A percentile compares a stretch with the other conserved stretches of the same genome.
phyloP scores from a whole-genome alignment of 441 rosid genomes.

The Erysimum pusillum region DNA sequence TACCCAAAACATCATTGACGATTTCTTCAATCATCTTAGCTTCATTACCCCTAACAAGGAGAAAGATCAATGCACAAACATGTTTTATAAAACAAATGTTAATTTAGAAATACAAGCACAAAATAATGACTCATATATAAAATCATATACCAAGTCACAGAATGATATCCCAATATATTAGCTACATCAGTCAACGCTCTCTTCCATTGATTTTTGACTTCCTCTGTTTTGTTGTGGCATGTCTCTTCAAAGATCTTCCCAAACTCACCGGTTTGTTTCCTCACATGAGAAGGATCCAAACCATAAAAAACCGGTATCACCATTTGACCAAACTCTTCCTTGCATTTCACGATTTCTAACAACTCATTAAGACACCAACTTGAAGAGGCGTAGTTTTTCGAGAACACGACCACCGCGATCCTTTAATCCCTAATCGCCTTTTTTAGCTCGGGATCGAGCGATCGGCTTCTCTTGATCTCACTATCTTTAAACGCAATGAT shows the following conservation, averaged over 20 bases:
- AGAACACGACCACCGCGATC: conserved; percentile 29
- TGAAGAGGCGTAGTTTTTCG: conserved; percentile 38
- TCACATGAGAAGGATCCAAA: conserved; percentile 37
- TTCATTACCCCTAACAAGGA: no score
- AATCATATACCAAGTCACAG: no score
- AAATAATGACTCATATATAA: no score
- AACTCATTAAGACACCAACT: neutral
- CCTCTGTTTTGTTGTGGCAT: neutral
- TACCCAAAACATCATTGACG: no score
- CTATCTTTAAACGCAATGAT: neutral
- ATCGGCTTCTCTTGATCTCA: neutral
- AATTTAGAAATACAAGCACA: no score
- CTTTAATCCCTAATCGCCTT: conserved; percentile 35
- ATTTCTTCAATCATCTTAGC: no score
- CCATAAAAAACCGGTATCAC: conserved; percentile 36
- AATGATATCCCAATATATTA: neutral
- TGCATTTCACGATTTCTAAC: conserved; percentile 17
- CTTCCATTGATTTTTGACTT: neutral
- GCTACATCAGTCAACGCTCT: conserved; percentile 3
- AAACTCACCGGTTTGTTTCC: conserved; percentile 26
- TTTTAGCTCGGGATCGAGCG: neutral
- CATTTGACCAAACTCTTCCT: conserved; percentile 8
- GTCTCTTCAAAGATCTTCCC: neutral
- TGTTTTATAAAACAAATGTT: no score
- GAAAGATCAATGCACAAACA: no score